Evolutionary conservation across 2,329 filamentous ascomycete genomes (phyloP), one percentile per base, ranked within the genome.

Genomic region (Aureobasidium namibiae): DNA sequence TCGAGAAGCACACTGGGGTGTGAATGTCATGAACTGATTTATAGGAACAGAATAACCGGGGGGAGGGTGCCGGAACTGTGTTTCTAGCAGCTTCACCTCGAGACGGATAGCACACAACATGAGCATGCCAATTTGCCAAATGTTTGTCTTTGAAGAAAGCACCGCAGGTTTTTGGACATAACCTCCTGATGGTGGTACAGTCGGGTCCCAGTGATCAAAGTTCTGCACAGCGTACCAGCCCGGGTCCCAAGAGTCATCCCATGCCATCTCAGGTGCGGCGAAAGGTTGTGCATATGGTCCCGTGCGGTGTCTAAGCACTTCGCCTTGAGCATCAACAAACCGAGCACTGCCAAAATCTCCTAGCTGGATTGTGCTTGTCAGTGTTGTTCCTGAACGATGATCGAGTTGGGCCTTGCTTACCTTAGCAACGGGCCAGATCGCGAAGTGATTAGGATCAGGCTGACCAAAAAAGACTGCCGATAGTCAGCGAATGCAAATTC

Each of bases 271-370:
- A 6, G 49, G 49, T 41, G 49, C 24, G n/a, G 23, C 24, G 31
- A 29, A 41, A 3, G 21, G n/a, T 2, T 16, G 13, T 34, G 34
- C 34, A 18, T 26, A 34, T 13, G 26, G n/a, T 18, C 52, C 52
- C 23, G 18, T 26, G 8, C 2, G 11, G 1, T 4, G 1, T 21
- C 49, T 38, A 7, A 18, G 14, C 9, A 44, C 11, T 9, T 18
- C 8, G 5, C 38, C 26, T 31, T 18, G 16, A 7, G 18, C n/a
- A 18, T 44, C 1, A 6, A 13, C 29, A n/a, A 24, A 13, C 2
- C 52, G 38, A 7, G 52, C 10, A n/a, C 52, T 56, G 16, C 52
- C 52, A 18, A 56, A 56, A 8, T 56, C 52, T 34, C 38, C 39
- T 10, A 56, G 18, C 52, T 56, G 18, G 14, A n/a, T 16, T 26